Evolutionary conservation across 371 early-diverging fungal genomes (phyloP).

Genomic region (Coemansia sp.): DNA sequence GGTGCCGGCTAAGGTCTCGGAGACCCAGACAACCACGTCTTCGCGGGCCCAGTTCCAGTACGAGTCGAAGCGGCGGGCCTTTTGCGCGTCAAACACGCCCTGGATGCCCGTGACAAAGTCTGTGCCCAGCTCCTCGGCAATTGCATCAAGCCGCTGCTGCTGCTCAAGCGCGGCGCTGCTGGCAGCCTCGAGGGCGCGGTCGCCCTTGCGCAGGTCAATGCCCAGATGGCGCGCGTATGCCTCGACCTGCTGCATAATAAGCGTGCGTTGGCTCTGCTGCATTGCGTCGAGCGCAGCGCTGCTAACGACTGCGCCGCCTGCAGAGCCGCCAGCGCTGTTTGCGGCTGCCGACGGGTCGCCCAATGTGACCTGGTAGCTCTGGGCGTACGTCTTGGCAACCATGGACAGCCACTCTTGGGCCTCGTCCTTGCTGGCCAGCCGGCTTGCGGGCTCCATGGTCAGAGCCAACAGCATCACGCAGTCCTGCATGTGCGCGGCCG

Average conservation of each 20-base stretch:
- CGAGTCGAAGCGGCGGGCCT: slow-evolving; percentile 90
- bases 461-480: slow-evolving; percentile 79
- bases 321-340: slow-evolving; percentile 23
- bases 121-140: slow-evolving; percentile 86
- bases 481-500: slow-evolving; percentile 72
- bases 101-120: slow-evolving; percentile 85
- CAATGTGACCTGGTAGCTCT: slow-evolving; percentile 66
- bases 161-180: slow-evolving; percentile 60
- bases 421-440: slow-evolving; percentile 73
- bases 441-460: slow-evolving; percentile 83
- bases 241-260: slow-evolving; percentile 83
- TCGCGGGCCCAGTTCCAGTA: slow-evolving; percentile 98
- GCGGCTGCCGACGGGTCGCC: slow-evolving; percentile 22
- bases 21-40: slow-evolving; percentile 61
- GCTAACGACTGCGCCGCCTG: slow-evolving; percentile 60
- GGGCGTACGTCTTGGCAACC: slow-evolving; percentile 78
- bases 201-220: slow-evolving; percentile 77
- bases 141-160: slow-evolving; percentile 78
- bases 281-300: slow-evolving; percentile 84
- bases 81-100: slow-evolving; percentile 78
- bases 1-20: not conserved
- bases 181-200: slow-evolving; percentile 64
- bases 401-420: slow-evolving; percentile 85
- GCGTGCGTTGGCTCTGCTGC: slow-evolving; percentile 71
- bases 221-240: slow-evolving; percentile 83